Evolutionary conservation across 805 yeast genomes (phyloP).

Genomic region (Hanseniaspora lindneri): DNA sequence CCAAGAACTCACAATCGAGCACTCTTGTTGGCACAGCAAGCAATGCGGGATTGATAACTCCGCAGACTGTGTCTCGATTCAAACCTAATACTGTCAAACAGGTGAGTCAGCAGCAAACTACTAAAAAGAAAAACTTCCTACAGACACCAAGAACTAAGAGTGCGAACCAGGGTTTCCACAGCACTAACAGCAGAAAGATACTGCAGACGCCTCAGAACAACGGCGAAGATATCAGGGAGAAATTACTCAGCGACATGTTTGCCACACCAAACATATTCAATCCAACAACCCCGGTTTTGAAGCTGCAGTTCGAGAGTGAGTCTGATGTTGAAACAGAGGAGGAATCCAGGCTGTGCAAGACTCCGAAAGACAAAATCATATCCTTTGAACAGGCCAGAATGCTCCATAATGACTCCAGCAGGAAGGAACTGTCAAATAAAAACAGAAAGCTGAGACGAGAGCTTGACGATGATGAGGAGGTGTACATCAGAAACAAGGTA

Average conservation of each 20-base stretch:
- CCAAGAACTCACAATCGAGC: background rate
- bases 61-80: slow-evolving; percentile 14
- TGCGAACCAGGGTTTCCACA: too few species aligned
- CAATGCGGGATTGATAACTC: slow-evolving; percentile 7
- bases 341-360: slow-evolving; percentile 21
- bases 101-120: background rate
- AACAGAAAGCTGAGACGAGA: slow-evolving; percentile 13
- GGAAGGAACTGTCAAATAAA: slow-evolving; percentile 9
- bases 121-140: background rate
- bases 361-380: slow-evolving; percentile 31
- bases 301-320: slow-evolving; percentile 17
- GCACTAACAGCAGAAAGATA: background rate
- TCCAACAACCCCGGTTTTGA: slow-evolving; percentile 19
- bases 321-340: slow-evolving; percentile 16
- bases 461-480: slow-evolving; percentile 19
- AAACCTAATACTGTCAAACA: slow-evolving; percentile 2
- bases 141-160: slow-evolving; percentile 11
- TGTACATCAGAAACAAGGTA: slow-evolving; percentile 17
- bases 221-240: slow-evolving; percentile 12
- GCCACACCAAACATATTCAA: slow-evolving; percentile 21
- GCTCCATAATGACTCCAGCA: slow-evolving; percentile 27
- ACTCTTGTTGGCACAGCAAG: background rate
- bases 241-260: slow-evolving; percentile 13
- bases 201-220: slow-evolving; percentile 10
- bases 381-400: slow-evolving; percentile 26